Base-by-base conservation (phyloP, 106 monocot genomes). In the Gastrodia elata region DNA sequence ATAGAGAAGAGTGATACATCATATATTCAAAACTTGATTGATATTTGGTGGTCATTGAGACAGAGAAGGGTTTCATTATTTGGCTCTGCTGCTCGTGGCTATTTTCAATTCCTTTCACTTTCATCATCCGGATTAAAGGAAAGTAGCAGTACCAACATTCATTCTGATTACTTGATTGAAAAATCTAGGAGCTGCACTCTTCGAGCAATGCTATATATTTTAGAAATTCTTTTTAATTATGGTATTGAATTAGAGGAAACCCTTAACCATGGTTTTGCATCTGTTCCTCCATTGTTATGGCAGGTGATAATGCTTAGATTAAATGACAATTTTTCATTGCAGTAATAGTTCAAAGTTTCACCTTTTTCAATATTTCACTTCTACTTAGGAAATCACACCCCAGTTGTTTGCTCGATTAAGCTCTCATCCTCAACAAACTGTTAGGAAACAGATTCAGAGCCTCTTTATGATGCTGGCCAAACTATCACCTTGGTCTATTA, bases 331-430 rank as follows among this genome's bases (percentile, higher is more conserved):
- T 38, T 22, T 56, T 74, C 76, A 38, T 32, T 39, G 59, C 22
- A 58, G 46, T 20, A 24, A 44, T 72, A 41, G 33, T 73, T 46
- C 52, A 33, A 64, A 69, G n/a, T 71, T 25, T 64, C 32, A 57
- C 42, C 13, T 71, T n/a, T 75, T 80, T 0, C 72, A 27, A 25
- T 75, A 67, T 74, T 73, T 68, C 73, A n/a, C 24, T 77, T 70
- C 75, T 76, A 74, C 73, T 4, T 71, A 98, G 98, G 98, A 93
- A 73, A 80, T 98, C 44, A 91, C 81, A 76, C 93, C 93, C 14
- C 98, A 98, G 71, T 78, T 98, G 30, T 98, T 93, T 98, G 88
- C 93, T 39, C 84, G 93, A 49, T 76, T 98, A 79, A 87, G 85
- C 73, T 93, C 93, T 64, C 98, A 98, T 82, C 93, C 93, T 64